phyloP scores from a whole-genome alignment of 2,329 filamentous ascomycete species.

The Aspergillus fructus region DNA sequence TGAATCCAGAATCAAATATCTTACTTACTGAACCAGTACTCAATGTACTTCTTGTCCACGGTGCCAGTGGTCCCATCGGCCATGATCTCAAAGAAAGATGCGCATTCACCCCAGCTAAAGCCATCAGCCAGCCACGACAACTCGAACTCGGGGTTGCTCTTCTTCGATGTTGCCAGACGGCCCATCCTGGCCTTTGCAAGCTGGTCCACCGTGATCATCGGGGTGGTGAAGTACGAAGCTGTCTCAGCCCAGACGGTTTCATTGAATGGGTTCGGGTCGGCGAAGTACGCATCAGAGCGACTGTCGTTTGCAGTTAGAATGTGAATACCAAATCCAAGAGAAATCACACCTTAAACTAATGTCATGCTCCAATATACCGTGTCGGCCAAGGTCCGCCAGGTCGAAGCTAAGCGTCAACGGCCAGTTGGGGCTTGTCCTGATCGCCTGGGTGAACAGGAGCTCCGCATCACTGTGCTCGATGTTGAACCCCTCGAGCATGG shows the following conservation, averaged over 20 bases:
- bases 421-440: conserved; percentile 7
- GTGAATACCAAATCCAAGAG: no score
- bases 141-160: conserved; percentile 6
- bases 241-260: conserved; percentile 17
- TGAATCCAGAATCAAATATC: neutral
- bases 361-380: conserved; percentile 14
- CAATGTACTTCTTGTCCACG: conserved; percentile 10
- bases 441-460: conserved; percentile 9
- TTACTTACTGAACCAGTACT: conserved; percentile 15
- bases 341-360: conserved; percentile 10
- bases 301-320: neutral
- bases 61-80: conserved; percentile 14
- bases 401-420: conserved; percentile 2
- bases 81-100: conserved; percentile 17
- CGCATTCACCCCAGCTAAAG: conserved; percentile 17
- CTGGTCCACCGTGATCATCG: conserved; percentile 10
- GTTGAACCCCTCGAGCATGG: conserved; percentile 13
- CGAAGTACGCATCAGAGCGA: conserved; percentile 17
- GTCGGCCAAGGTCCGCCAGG: conserved; percentile 6
- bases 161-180: conserved; percentile 12
- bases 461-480: conserved; percentile 10
- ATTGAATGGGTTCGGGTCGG: conserved; percentile 16
- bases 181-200: conserved; percentile 10
- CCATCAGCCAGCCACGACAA: conserved; percentile 6
- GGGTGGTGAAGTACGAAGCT: conserved; percentile 11